Percentiles rank a stretch among this genome's conserved stretches.
Evolutionary conservation across 768 basidiomycete species (phyloP).

Genomic region (Epithele typhae): DNA sequence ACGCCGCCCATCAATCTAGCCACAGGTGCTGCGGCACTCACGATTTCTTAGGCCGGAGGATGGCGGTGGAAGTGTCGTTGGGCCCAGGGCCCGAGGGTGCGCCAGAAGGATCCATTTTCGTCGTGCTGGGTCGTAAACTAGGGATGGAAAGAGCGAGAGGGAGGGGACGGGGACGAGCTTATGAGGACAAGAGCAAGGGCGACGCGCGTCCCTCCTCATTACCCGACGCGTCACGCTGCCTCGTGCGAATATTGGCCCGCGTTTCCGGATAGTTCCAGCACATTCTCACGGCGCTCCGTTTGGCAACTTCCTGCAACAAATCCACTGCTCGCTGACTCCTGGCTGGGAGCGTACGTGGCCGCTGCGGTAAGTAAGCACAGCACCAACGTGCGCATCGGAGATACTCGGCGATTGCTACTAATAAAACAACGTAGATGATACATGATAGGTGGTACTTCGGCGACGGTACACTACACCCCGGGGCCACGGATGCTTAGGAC

Average conservation of each 20-base stretch:
- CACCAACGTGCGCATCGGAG: no score
- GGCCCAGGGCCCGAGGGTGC: slow-evolving; percentile 79
- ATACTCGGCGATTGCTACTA: no score
- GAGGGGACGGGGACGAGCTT: slow-evolving; percentile 11
- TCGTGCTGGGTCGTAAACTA: slow-evolving; percentile 17
- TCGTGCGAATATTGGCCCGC: slow-evolving; percentile 17
- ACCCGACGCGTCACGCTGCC: slow-evolving; percentile 16
- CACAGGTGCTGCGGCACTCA: slow-evolving; percentile 51
- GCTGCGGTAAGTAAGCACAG: no score
- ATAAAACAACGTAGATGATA: no score
- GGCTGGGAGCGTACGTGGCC: no score
- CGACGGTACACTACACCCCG: no score
- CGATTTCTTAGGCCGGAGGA: slow-evolving; percentile 97
- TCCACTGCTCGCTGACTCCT: no score
- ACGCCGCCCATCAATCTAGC: slow-evolving; percentile 14
- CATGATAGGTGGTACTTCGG: no score
- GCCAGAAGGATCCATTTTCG: slow-evolving; percentile 63
- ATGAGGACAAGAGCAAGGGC: slow-evolving; percentile 19
- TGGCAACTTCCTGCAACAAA: no score
- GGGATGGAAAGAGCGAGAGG: slow-evolving; percentile 13
- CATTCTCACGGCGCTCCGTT: slow-evolving; percentile 10
- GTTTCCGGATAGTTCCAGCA: slow-evolving; percentile 22
- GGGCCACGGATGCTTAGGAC: no score
- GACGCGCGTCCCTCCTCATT: slow-evolving; percentile 28
- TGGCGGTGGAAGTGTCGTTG: slow-evolving; percentile 91